Evolutionary conservation across 257 asterid species (phyloP).

Genomic region (Primulina tabacum): DNA sequence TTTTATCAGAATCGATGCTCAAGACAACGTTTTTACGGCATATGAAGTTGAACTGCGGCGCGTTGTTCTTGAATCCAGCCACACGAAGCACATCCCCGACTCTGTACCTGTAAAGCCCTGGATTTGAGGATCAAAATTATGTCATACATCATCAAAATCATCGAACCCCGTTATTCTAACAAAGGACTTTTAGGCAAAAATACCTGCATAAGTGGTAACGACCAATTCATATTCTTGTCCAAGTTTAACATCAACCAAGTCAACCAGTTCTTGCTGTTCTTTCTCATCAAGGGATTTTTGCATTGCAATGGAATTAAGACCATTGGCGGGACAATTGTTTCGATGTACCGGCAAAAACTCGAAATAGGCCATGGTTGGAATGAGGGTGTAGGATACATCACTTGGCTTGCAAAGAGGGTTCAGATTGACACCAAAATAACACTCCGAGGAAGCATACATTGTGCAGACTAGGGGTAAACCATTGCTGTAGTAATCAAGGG

Average conservation of each 20-base stretch:
- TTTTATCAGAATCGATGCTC: conserved; percentile 84
- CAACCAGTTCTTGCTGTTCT: conserved; percentile 35
- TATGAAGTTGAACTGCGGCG: conserved; percentile 88
- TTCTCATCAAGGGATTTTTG: conserved; percentile 57
- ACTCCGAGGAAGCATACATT: conserved; percentile 93
- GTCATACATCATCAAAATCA: not conserved
- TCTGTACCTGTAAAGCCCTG: conserved; percentile 79
- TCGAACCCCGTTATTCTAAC: not conserved
- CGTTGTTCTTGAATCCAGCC: conserved; percentile 90
- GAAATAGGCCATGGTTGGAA: conserved; percentile 77
- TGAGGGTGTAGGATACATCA: conserved; percentile 77
- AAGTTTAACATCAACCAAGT: conserved; percentile 56
- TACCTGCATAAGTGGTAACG: conserved; percentile 93
- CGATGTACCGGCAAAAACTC: conserved; percentile 72
- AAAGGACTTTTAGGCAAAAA: not conserved
- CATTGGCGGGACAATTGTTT: conserved; percentile 29
- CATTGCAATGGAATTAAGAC: conserved; percentile 32
- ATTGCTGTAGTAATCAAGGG: conserved; percentile 75
- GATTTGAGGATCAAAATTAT: not conserved
- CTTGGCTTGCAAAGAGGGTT: conserved; percentile 78
- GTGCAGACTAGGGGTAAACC: conserved; percentile 87
- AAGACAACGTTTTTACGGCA: conserved; percentile 82
- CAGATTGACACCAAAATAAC: conserved; percentile 86
- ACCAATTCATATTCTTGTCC: conserved; percentile 89
- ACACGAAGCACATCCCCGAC: conserved; percentile 88